Conservation (phyloP, 2,329 filamentous ascomycete genomes). For the Penicillium paneum region DNA sequence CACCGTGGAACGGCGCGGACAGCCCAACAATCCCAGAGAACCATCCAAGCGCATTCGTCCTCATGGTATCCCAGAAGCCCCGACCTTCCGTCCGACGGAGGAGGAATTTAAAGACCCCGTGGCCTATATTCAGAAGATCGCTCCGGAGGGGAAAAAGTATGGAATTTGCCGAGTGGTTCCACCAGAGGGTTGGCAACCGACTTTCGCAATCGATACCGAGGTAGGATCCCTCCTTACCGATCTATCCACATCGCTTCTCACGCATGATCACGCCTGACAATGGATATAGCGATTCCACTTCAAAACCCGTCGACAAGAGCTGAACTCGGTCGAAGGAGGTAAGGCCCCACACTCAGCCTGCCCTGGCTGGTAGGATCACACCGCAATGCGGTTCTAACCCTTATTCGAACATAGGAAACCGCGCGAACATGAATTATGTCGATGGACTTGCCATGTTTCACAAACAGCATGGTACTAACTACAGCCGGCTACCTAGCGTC, state of each 20-base stretch:
- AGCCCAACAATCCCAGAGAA: conserved; percentile 72
- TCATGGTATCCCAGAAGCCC: conserved; percentile 83
- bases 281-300: conserved; percentile 82
- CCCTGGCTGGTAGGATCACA: conserved; percentile 23
- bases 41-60: conserved; percentile 73
- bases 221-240: conserved; percentile 50
- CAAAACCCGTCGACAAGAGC: conserved; percentile 87
- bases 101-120: conserved; percentile 95
- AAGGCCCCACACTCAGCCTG: conserved; percentile 38
- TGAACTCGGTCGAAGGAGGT: conserved; percentile 99
- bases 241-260: neutral
- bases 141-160: conserved; percentile 78
- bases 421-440: conserved; percentile 92
- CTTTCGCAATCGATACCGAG: conserved; percentile 96
- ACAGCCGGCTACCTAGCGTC: conserved; percentile 91
- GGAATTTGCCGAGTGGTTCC: conserved; percentile 96
- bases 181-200: conserved; percentile 87
- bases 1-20: conserved; percentile 87
- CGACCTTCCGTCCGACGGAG: conserved; percentile 82
- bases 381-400: conserved; percentile 39
- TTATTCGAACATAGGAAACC: conserved; percentile 63
- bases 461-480: conserved; percentile 90
- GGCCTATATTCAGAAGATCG: conserved; percentile 89
- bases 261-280: conserved; percentile 26
- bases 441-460: conserved; percentile 95